phyloP scores from a whole-genome alignment of 331 rosid species.

The Quercus lobata region DNA sequence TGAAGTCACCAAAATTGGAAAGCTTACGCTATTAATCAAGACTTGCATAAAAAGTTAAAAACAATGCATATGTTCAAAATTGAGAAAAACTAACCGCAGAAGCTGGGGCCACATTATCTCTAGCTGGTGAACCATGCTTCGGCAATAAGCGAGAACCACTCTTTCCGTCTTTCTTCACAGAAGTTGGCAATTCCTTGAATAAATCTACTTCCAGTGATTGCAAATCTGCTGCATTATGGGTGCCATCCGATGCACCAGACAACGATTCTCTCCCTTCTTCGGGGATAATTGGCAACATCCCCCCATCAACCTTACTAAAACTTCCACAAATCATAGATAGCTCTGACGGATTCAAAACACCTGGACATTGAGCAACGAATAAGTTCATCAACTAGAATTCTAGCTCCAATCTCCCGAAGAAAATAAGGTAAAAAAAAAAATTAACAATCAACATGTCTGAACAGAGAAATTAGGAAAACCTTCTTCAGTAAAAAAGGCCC shows the following conservation, averaged over 20 bases:
- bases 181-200: conserved; percentile 36
- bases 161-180: conserved; percentile 8
- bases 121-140: conserved; percentile 25
- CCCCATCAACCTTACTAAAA: conserved; percentile 28
- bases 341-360: conserved; percentile 75
- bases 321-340: conserved; percentile 76
- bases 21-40: neutral
- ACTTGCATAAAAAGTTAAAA: neutral
- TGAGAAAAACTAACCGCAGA: conserved; percentile 38
- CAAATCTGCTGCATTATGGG: conserved; percentile 18
- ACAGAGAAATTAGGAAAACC: conserved; percentile 27
- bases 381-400: neutral
- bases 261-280: conserved; percentile 47
- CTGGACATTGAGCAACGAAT: conserved; percentile 33
- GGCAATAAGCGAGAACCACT: conserved; percentile 17
- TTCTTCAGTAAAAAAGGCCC: conserved; percentile 89
- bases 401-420: neutral
- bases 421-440: neutral
- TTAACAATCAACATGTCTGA: neutral
- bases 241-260: neutral
- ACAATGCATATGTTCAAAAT: neutral
- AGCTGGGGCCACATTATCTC: conserved; percentile 23
- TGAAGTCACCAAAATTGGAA: neutral
- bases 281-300: conserved; percentile 35
- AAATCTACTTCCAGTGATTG: conserved; percentile 45